Conservation (phyloP, 345 rosid species). For the Odontarrhena argentea region DNA sequence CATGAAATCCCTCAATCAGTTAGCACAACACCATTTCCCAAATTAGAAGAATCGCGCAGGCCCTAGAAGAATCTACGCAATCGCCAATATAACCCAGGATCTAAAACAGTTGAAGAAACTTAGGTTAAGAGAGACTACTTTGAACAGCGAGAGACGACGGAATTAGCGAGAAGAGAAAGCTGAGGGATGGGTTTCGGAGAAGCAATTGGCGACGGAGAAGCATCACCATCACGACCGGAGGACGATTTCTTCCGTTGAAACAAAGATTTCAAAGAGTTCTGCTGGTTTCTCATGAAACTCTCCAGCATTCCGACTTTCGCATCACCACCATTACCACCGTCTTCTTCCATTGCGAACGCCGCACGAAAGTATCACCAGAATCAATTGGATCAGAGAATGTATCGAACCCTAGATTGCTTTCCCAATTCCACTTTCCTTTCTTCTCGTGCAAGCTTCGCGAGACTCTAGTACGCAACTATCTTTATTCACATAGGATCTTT, state of each 20-base stretch:
- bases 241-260: slow-evolving; percentile 62
- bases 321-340: slow-evolving; percentile 17
- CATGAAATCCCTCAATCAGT: slow-evolving; percentile 4
- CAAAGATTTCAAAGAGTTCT: slow-evolving; percentile 61
- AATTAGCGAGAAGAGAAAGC: slow-evolving; percentile 80
- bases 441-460: slow-evolving; percentile 29
- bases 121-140: slow-evolving; percentile 43
- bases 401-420: slow-evolving; percentile 3
- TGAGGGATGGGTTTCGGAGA: slow-evolving; percentile 74
- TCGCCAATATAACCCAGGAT: slow-evolving; percentile 18
- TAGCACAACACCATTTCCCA: background rate
- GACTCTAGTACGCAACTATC: slow-evolving; percentile 20
- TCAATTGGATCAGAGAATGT: slow-evolving; percentile 24
- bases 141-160: slow-evolving; percentile 89
- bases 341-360: slow-evolving; percentile 39
- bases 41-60: background rate
- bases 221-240: slow-evolving; percentile 40
- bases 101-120: background rate
- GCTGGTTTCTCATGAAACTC: slow-evolving; percentile 61
- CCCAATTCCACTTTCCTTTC: slow-evolving; percentile 23
- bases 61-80: slow-evolving; percentile 7
- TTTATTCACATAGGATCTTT: background rate
- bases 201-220: slow-evolving; percentile 32
- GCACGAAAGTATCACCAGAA: background rate
- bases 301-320: slow-evolving; percentile 46